These are phyloP conservation scores for Kockovaella imperatae DNA, from an alignment of 768 basidiomycete genomes.

Conservation along the genomic window DNA sequence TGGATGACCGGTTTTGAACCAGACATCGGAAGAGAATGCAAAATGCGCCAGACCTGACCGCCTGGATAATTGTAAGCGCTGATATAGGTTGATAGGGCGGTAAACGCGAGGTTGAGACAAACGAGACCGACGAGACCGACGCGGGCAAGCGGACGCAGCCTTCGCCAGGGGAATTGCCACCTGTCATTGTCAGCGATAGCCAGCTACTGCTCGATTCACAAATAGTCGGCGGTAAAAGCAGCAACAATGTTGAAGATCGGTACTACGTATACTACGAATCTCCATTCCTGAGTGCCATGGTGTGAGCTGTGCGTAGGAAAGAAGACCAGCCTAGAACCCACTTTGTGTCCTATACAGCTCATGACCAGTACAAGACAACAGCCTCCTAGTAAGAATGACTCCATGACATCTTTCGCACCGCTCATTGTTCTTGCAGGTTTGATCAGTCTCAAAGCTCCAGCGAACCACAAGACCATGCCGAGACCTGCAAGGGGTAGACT, in stretches of 20 bases:
- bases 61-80: constrained; percentile 84
- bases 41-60: constrained; percentile 58
- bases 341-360: constrained; percentile 75
- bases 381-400: constrained; percentile 11
- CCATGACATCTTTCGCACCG: constrained; percentile 12
- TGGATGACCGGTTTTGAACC: constrained; percentile 15
- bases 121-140: constrained; percentile 52
- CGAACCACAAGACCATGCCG: constrained; percentile 33
- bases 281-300: constrained; percentile 61
- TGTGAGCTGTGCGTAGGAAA: not conserved
- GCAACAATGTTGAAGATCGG: constrained; percentile 75
- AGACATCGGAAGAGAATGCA: constrained; percentile 50
- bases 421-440: not conserved
- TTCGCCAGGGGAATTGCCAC: constrained; percentile 8
- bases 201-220: constrained; percentile 49
- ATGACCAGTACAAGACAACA: constrained; percentile 46
- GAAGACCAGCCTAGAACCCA: constrained; percentile 5
- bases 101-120: constrained; percentile 52
- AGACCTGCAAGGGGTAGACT: constrained; percentile 55
- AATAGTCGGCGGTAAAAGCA: constrained; percentile 55
- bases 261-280: constrained; percentile 82
- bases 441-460: not conserved
- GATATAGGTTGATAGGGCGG: constrained; percentile 52
- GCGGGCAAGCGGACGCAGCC: constrained; percentile 50
- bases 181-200: too few species aligned